These are phyloP conservation scores for Candida saitoana DNA, from an alignment of 805 yeast species.

Conservation along the genomic window DNA sequence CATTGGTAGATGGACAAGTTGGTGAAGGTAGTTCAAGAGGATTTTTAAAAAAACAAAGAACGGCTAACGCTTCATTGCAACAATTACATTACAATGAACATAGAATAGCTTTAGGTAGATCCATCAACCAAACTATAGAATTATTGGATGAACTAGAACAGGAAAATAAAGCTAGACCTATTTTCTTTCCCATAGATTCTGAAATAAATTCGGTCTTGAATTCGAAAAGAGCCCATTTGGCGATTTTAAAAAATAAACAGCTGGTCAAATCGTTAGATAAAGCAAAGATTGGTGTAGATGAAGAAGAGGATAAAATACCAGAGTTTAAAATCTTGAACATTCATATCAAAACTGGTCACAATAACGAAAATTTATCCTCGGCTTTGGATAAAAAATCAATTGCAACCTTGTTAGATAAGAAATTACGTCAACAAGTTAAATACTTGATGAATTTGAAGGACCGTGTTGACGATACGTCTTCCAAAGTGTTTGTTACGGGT, in stretches of 20 bases:
- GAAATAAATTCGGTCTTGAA: conserved; percentile 35
- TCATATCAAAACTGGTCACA: conserved; percentile 53
- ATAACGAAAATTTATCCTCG: conserved; percentile 42
- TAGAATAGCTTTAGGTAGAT: conserved; percentile 58
- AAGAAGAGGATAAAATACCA: conserved; percentile 18
- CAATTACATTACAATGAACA: conserved; percentile 77
- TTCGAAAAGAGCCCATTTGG: conserved; percentile 49
- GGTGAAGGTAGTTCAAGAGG: conserved; percentile 16
- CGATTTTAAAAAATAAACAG: conserved; percentile 44
- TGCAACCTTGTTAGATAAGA: conserved; percentile 65
- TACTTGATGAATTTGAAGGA: conserved; percentile 72
- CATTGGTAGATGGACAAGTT: conserved; percentile 27
- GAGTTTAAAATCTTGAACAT: conserved; percentile 61
- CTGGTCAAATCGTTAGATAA: conserved; percentile 8
- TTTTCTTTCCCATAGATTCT: conserved; percentile 53
- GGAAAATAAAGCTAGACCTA: conserved; percentile 60
- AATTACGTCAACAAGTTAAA: conserved; percentile 57
- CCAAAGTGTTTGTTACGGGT: conserved; percentile 94
- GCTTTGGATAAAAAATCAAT: conserved; percentile 64
- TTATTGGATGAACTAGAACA: conserved; percentile 46
- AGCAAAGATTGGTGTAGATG: conserved; percentile 7
- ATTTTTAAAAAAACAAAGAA: conserved; percentile 4
- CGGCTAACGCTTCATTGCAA: conserved; percentile 54
- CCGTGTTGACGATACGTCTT: conserved; percentile 81
- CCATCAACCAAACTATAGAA: conserved; percentile 51